Conservation (phyloP, 345 rosid species). For the Eucalyptus viminalis region DNA sequence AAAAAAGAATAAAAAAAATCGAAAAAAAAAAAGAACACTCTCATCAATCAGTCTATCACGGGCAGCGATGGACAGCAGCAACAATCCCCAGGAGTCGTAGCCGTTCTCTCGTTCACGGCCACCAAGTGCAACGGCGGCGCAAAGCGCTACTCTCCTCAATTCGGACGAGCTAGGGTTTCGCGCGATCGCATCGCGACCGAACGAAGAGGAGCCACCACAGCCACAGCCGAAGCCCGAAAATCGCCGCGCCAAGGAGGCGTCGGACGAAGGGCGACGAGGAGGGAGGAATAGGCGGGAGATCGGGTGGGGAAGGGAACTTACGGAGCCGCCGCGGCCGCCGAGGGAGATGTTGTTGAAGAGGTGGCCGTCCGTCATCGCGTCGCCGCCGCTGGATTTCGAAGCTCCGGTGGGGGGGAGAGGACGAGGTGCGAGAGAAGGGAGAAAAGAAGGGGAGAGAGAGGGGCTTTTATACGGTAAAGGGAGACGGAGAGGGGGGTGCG, state of each 20-base stretch:
- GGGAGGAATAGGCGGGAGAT: neutral
- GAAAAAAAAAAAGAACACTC: neutral
- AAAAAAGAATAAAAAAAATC: neutral
- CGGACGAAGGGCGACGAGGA: neutral
- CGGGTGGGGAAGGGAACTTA: neutral
- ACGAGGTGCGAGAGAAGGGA: neutral
- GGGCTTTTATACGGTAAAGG: neutral
- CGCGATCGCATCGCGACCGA: neutral
- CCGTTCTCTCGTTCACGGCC: neutral
- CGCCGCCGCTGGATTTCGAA: neutral
- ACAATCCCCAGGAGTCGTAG: neutral
- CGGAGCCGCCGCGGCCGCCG: conserved; percentile 85
- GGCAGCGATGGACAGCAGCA: neutral
- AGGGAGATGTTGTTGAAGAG: conserved; percentile 72
- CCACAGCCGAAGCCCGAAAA: neutral
- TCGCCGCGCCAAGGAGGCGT: neutral
- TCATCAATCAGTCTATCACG: neutral
- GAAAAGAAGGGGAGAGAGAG: neutral
- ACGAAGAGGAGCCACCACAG: accelerated
- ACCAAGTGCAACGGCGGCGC: neutral
- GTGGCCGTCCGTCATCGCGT: conserved; percentile 60
- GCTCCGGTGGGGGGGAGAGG: neutral
- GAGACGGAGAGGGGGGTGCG: neutral
- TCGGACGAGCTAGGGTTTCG: neutral
- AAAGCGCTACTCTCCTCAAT: neutral